Evolutionary conservation across 2,329 filamentous ascomycete species (phyloP).

Genomic region (Camptophora hylomeconis): DNA sequence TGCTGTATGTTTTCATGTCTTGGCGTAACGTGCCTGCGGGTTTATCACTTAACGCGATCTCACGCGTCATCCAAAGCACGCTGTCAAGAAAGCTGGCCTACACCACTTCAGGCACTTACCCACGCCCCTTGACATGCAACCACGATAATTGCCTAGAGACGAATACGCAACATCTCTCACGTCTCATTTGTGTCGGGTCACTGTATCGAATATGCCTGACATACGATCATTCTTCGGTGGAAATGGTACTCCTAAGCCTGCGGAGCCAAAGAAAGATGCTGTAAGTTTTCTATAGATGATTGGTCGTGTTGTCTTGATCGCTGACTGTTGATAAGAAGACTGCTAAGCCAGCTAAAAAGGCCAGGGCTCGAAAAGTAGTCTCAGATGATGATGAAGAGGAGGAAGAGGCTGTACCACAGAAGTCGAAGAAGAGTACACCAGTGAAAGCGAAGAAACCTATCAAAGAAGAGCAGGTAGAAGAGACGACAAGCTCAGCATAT

Average conservation of each 20-base stretch:
- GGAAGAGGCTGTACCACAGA: conserved; percentile 24
- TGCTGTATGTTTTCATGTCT: too few relatives aligned
- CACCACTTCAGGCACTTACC: too few relatives aligned
- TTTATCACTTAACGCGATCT: too few relatives aligned
- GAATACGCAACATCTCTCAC: too few relatives aligned
- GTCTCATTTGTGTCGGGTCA: too few relatives aligned
- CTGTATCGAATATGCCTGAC: conserved; percentile 77
- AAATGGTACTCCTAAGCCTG: conserved; percentile 43
- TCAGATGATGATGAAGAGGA: conserved; percentile 75
- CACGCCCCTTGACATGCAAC: too few relatives aligned
- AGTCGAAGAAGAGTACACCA: conserved; percentile 22
- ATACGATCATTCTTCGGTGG: conserved; percentile 84
- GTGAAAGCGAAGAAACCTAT: conserved; percentile 26
- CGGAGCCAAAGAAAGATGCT: conserved; percentile 26
- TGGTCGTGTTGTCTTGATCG: not conserved
- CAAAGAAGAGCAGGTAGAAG: conserved; percentile 38
- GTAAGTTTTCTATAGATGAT: conserved; percentile 18
- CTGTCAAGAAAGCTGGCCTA: too few relatives aligned
- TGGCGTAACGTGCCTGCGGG: too few relatives aligned
- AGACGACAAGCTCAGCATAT: conserved; percentile 50
- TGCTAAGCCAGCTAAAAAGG: conserved; percentile 19
- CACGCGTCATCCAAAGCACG: too few relatives aligned
- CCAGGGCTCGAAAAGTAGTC: conserved; percentile 52
- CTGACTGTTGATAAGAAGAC: conserved; percentile 4
- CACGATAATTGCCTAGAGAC: too few relatives aligned